Conservation (phyloP, 805 yeast genomes). For the Lipomyces sp. region DNA sequence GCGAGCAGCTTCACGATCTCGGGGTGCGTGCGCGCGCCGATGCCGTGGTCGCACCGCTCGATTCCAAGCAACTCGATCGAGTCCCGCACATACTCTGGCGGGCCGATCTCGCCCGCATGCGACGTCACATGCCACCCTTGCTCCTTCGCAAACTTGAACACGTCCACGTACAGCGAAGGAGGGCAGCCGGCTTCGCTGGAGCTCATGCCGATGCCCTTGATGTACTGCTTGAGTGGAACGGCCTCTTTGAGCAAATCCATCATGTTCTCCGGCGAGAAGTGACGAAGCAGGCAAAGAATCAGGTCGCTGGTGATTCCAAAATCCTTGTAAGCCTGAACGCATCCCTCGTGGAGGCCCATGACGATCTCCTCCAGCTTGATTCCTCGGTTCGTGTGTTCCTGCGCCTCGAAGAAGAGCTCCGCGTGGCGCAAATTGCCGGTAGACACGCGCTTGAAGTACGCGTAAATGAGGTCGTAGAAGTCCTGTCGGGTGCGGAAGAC, state of each 20-base stretch:
- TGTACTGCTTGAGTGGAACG: conserved; percentile 41
- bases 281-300: conserved; percentile 81
- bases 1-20: conserved; percentile 58
- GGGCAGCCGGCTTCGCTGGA: conserved; percentile 78
- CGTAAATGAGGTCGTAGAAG: conserved; percentile 74
- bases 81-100: conserved; percentile 59
- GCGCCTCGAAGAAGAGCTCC: conserved; percentile 30
- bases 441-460: conserved; percentile 48
- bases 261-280: conserved; percentile 60
- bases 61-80: conserved; percentile 59
- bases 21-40: conserved; percentile 56
- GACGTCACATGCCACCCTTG: conserved; percentile 67
- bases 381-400: conserved; percentile 29
- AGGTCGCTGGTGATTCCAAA: conserved; percentile 65
- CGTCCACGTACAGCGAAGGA: conserved; percentile 63
- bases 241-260: conserved; percentile 56
- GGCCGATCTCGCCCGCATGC: conserved; percentile 90
- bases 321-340: conserved; percentile 56
- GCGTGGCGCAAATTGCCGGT: conserved; percentile 28
- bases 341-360: conserved; percentile 54
- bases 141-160: conserved; percentile 51
- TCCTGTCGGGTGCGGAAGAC: conserved; percentile 69
- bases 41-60: conserved; percentile 78
- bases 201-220: conserved; percentile 78
- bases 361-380: conserved; percentile 28